Percentiles rank a stretch among this genome's conserved stretches.
Conservation (phyloP, 495 filamentous ascomycete species). For the Articulospora tetracladia region DNA sequence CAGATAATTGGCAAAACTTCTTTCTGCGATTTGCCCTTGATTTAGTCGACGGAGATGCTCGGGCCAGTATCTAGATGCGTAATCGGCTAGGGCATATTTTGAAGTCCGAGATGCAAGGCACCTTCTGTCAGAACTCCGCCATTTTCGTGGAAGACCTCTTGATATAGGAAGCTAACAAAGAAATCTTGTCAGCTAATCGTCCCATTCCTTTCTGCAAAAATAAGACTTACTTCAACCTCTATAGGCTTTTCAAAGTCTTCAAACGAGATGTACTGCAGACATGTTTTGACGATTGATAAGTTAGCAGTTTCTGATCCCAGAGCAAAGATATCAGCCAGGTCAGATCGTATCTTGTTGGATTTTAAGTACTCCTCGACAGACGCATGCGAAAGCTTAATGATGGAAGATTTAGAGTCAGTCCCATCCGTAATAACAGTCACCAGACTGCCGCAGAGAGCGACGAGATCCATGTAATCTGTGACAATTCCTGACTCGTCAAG, state of each 20-base stretch:
- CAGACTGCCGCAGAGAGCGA: constrained; percentile 1
- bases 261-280: constrained; percentile 12
- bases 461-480: constrained; percentile 4
- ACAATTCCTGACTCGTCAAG: constrained; percentile 4
- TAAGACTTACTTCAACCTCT: not conserved
- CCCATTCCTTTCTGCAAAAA: too few species aligned
- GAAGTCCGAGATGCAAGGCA: constrained; percentile 1
- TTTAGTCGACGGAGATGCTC: too few species aligned
- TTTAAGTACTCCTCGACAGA: constrained; percentile 7
- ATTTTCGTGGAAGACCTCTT: too few species aligned
- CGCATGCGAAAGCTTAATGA: constrained; percentile 2
- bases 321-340: not conserved
- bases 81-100: constrained; percentile 4
- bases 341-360: not conserved
- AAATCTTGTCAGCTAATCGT: too few species aligned
- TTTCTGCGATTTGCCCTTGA: too few species aligned
- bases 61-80: constrained; percentile 7
- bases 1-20: too few species aligned
- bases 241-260: not conserved
- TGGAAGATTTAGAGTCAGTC: not conserved
- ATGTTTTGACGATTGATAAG: constrained; percentile 4
- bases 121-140: too few species aligned
- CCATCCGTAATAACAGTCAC: not conserved
- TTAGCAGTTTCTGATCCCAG: not conserved
- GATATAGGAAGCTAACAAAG: too few species aligned